phyloP scores from a whole-genome alignment of 1,284 basidiomycete species.

The Moesziomyces sp. region DNA sequence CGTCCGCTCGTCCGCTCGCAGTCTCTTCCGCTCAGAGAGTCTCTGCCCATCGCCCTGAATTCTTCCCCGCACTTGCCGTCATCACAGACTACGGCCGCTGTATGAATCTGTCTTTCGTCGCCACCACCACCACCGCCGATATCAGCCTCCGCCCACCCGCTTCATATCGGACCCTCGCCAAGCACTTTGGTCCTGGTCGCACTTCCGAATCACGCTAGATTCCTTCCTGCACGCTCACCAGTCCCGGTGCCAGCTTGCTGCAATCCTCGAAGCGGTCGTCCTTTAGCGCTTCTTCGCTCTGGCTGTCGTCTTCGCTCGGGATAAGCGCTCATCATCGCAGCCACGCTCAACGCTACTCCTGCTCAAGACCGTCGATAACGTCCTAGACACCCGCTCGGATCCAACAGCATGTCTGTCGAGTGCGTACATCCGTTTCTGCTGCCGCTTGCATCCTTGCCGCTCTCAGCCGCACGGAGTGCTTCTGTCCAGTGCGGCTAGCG shows the following conservation, averaged over 20 bases:
- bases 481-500: too few relatives aligned
- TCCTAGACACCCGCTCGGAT: background rate
- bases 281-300: too few relatives aligned
- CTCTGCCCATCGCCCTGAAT: constrained; percentile 4
- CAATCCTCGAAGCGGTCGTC: too few relatives aligned
- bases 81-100: background rate
- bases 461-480: too few relatives aligned
- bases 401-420: constrained; percentile 56
- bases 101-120: background rate
- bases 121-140: background rate
- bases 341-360: background rate
- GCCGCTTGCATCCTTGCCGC: background rate
- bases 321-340: background rate
- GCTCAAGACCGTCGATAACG: background rate
- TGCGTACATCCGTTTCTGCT: constrained; percentile 30
- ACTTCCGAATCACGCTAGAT: too few relatives aligned
- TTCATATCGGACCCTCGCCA: background rate
- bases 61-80: constrained; percentile 23
- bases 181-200: background rate
- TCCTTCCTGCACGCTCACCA: too few relatives aligned
- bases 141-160: background rate
- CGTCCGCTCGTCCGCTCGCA: background rate
- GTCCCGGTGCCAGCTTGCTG: too few relatives aligned
- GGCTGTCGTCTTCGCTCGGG: background rate
- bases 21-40: background rate